Evolutionary conservation across 2,329 filamentous ascomycete species (phyloP).

Genomic region (Hymenoscyphus scutula): DNA sequence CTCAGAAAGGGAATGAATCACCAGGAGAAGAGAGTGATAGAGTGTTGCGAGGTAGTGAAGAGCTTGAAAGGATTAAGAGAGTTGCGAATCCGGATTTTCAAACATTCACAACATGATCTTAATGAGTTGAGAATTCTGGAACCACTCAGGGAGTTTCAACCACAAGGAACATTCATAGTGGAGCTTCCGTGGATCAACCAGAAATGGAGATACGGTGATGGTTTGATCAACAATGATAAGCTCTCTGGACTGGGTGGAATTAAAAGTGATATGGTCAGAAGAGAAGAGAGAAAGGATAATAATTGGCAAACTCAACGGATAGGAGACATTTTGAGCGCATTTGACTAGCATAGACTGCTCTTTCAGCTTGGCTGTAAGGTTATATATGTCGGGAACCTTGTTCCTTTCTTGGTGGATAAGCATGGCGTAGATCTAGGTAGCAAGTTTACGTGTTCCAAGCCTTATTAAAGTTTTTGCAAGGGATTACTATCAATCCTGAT

Average conservation of each 20-base stretch:
- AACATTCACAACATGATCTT: neutral
- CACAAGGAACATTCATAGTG: neutral
- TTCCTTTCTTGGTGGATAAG: too few relatives aligned
- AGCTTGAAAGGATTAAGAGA: neutral
- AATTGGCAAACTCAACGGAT: too few relatives aligned
- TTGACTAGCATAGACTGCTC: too few relatives aligned
- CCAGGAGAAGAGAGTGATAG: neutral
- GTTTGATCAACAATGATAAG: neutral
- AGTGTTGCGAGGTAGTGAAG: neutral
- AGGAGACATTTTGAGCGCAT: too few relatives aligned
- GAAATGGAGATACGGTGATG: neutral
- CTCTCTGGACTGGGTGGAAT: neutral
- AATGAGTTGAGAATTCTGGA: neutral
- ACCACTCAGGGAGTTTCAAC: neutral
- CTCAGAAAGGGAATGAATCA: neutral
- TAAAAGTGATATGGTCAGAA: neutral
- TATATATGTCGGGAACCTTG: too few relatives aligned
- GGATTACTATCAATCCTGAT: too few relatives aligned
- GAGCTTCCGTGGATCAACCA: neutral
- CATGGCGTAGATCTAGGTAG: too few relatives aligned
- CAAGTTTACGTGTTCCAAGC: too few relatives aligned
- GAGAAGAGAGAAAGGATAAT: neutral
- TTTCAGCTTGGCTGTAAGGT: too few relatives aligned
- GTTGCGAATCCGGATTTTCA: neutral
- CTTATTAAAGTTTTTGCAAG: too few relatives aligned